Percentiles rank a stretch among this genome's conserved stretches.
Evolutionary conservation across 2,329 filamentous ascomycete species (phyloP).

Genomic region (Aspergillus ustus): DNA sequence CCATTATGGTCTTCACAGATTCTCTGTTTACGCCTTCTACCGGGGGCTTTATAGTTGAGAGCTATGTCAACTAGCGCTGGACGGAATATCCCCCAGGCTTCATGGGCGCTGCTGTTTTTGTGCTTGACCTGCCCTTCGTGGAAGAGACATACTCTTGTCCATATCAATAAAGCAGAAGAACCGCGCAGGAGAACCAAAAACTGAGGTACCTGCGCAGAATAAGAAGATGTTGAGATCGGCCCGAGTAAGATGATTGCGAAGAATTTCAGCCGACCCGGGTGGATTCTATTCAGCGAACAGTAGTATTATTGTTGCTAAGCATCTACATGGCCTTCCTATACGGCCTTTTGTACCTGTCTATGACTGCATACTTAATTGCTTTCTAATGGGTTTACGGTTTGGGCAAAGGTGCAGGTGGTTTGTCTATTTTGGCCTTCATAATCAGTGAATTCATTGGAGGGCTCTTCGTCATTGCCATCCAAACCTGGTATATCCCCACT

Average conservation of each 20-base stretch:
- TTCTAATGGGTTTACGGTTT: slow-evolving; percentile 67
- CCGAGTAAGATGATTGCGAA: slow-evolving; percentile 51
- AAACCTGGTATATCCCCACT: slow-evolving; percentile 57
- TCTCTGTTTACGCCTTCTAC: slow-evolving; percentile 56
- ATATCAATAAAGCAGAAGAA: slow-evolving; percentile 57
- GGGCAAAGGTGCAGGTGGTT: slow-evolving; percentile 69
- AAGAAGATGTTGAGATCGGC: slow-evolving; percentile 56
- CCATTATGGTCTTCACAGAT: slow-evolving; percentile 57
- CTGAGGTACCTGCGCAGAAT: slow-evolving; percentile 62
- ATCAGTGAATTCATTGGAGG: slow-evolving; percentile 72
- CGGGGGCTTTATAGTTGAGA: slow-evolving; percentile 54
- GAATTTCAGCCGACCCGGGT: slow-evolving; percentile 52
- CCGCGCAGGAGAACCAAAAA: slow-evolving; percentile 58
- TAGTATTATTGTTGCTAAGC: slow-evolving; percentile 47
- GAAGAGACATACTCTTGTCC: slow-evolving; percentile 58
- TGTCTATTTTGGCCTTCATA: slow-evolving; percentile 87
- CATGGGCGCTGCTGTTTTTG: slow-evolving; percentile 56
- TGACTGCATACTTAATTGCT: slow-evolving; percentile 38
- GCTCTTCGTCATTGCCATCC: slow-evolving; percentile 62
- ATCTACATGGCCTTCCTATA: slow-evolving; percentile 47
- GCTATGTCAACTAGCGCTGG: slow-evolving; percentile 54
- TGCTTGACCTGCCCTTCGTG: slow-evolving; percentile 44
- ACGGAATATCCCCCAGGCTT: slow-evolving; percentile 54
- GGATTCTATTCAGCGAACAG: slow-evolving; percentile 48
- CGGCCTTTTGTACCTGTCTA: slow-evolving; percentile 27